These are phyloP conservation scores for Talaromyces stipitatus DNA, from an alignment of 495 filamentous ascomycete genomes.

Conservation along the genomic window DNA sequence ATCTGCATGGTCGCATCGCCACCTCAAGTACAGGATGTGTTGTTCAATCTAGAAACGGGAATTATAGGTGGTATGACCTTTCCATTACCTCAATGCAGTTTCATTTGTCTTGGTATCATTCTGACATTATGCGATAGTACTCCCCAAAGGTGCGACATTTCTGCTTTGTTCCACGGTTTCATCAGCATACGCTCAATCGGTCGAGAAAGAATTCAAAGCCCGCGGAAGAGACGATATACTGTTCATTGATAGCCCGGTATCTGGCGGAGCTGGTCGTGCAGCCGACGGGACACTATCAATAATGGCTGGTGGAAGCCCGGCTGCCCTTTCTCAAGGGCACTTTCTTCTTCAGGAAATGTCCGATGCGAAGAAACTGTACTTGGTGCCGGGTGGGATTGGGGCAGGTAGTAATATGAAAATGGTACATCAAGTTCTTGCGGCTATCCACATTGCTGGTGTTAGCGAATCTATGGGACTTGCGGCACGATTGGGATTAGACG, in stretches of 20 bases:
- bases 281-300: slow-evolving; percentile 73
- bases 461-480: slow-evolving; percentile 72
- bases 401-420: slow-evolving; percentile 85
- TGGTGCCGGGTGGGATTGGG: slow-evolving; percentile 65
- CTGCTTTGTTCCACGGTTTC: slow-evolving; percentile 72
- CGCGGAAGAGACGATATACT: slow-evolving; percentile 53
- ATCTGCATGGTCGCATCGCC: slow-evolving; percentile 78
- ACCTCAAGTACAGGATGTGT: slow-evolving; percentile 55
- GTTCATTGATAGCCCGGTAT: slow-evolving; percentile 70
- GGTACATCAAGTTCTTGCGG: slow-evolving; percentile 76
- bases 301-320: slow-evolving; percentile 60
- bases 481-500: slow-evolving; percentile 57
- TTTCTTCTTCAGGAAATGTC: slow-evolving; percentile 57
- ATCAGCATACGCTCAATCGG: slow-evolving; percentile 54
- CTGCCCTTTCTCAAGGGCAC: slow-evolving; percentile 49
- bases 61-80: slow-evolving; percentile 32
- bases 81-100: neutral
- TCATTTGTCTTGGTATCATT: neutral
- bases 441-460: slow-evolving; percentile 63
- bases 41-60: slow-evolving; percentile 54
- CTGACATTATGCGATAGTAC: slow-evolving; percentile 16
- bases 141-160: slow-evolving; percentile 53
- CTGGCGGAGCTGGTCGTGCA: slow-evolving; percentile 66
- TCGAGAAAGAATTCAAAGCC: slow-evolving; percentile 46
- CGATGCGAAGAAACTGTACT: slow-evolving; percentile 56